A percentile compares a stretch with the other conserved stretches of the same genome.
phyloP scores from a whole-genome alignment of 1,139 yeast species.

The Candida sanyaensis region DNA sequence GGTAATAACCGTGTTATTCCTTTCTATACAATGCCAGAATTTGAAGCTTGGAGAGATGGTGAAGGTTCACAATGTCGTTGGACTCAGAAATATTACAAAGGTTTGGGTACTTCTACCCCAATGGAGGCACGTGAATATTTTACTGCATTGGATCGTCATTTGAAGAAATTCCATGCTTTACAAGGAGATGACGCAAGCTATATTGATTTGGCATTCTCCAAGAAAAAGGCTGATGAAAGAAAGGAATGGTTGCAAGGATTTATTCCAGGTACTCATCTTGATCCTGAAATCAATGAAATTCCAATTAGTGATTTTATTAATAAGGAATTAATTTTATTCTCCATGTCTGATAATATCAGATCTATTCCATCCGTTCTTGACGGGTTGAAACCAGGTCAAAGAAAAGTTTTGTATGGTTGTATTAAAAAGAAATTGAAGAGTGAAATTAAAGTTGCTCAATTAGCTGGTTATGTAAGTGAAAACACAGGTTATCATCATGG shows the following conservation, averaged over 20 bases:
- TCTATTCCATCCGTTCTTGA: slow-evolving; percentile 94
- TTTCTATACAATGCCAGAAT: slow-evolving; percentile 95
- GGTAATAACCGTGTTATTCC: slow-evolving; percentile 56
- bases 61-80: slow-evolving; percentile 79
- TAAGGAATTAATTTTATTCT: slow-evolving; percentile 89
- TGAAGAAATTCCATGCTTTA: slow-evolving; percentile 82
- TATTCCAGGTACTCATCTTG: slow-evolving; percentile 90
- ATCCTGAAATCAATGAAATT: slow-evolving; percentile 72
- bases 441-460: slow-evolving; percentile 88
- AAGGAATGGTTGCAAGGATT: slow-evolving; percentile 94
- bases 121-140: slow-evolving; percentile 89
- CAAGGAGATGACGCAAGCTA: slow-evolving; percentile 78
- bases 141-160: slow-evolving; percentile 79
- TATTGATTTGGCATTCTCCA: slow-evolving; percentile 92
- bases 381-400: slow-evolving; percentile 97
- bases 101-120: slow-evolving; percentile 91
- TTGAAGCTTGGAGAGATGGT: slow-evolving; percentile 87
- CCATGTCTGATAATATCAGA: slow-evolving; percentile 95
- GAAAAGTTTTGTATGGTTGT: slow-evolving; percentile 88
- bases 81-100: slow-evolving; percentile 96
- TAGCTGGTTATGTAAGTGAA: slow-evolving; percentile 88
- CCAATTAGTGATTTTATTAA: slow-evolving; percentile 95
- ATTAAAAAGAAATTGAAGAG: slow-evolving; percentile 75
- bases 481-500: slow-evolving; percentile 97
- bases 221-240: slow-evolving; percentile 95